These are phyloP conservation scores for Paramecium biaurelia DNA, from an alignment of 73 alveolate genomes.

Conservation along the genomic window DNA sequence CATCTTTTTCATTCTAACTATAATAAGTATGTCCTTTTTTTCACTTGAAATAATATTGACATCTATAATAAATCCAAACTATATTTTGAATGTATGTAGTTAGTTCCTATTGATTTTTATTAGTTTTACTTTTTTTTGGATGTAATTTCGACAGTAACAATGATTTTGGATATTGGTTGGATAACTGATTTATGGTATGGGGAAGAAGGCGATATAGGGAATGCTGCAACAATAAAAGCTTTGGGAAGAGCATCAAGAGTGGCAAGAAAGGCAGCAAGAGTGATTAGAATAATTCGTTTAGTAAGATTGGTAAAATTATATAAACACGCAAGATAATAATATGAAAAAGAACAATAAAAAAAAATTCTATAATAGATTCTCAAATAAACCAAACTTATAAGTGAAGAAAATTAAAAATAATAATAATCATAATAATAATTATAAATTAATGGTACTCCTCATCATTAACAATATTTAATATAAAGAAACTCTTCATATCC, in stretches of 20 bases:
- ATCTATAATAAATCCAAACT: conserved; percentile 64
- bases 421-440: not conserved
- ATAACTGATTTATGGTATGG: conserved; percentile 67
- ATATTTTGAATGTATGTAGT: conserved; percentile 21
- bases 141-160: conserved; percentile 73
- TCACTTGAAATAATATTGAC: conserved; percentile 62
- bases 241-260: conserved; percentile 84
- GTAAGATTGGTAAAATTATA: conserved; percentile 72
- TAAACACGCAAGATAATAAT: conserved; percentile 60
- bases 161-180: conserved; percentile 82
- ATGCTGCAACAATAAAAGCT: conserved; percentile 75
- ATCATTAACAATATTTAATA: not conserved
- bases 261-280: conserved; percentile 75
- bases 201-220: conserved; percentile 64
- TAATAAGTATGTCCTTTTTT: conserved; percentile 45
- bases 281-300: conserved; percentile 66
- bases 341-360: conserved; percentile 25
- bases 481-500: not conserved
- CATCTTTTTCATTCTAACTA: conserved; percentile 46
- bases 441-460: not conserved
- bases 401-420: not conserved
- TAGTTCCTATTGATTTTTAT: not conserved
- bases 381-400: not conserved
- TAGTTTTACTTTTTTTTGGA: conserved; percentile 84
- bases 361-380: not conserved